phyloP scores from a whole-genome alignment of 768 basidiomycete genomes.

The Sporobolomyces roseus region DNA sequence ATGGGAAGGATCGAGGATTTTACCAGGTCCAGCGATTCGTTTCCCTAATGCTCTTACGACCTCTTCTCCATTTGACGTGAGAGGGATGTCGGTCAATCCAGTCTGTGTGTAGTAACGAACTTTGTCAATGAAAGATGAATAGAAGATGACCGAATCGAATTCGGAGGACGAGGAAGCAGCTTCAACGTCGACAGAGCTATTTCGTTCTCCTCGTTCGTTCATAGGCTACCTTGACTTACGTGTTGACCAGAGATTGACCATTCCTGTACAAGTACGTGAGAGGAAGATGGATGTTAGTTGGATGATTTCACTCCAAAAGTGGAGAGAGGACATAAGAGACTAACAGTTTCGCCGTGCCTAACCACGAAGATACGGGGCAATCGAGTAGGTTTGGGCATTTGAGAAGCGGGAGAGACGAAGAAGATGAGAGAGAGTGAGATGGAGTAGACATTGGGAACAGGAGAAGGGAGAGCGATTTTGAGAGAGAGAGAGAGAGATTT shows the following conservation, averaged over 20 bases:
- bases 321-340: conserved; percentile 55
- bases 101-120: conserved; percentile 56
- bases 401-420: neutral
- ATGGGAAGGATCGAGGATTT: conserved; percentile 71
- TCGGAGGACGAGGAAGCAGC: neutral
- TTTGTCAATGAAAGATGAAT: neutral
- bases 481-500: neutral
- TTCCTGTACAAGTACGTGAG: neutral
- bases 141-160: too few species aligned
- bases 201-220: too few species aligned
- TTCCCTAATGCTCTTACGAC: conserved; percentile 64
- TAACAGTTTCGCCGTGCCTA: conserved; percentile 91
- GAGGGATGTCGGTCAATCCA: conserved; percentile 78
- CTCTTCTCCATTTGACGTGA: conserved; percentile 70
- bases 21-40: conserved; percentile 68
- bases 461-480: too few species aligned
- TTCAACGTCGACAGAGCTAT: neutral
- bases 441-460: neutral
- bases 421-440: too few species aligned
- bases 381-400: neutral
- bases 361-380: conserved; percentile 70
- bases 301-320: neutral
- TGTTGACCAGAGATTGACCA: conserved; percentile 37
- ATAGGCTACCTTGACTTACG: conserved; percentile 26
- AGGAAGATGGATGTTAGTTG: neutral